Conservation (phyloP, 2,329 filamentous ascomycete species). For the Nemania serpens region DNA sequence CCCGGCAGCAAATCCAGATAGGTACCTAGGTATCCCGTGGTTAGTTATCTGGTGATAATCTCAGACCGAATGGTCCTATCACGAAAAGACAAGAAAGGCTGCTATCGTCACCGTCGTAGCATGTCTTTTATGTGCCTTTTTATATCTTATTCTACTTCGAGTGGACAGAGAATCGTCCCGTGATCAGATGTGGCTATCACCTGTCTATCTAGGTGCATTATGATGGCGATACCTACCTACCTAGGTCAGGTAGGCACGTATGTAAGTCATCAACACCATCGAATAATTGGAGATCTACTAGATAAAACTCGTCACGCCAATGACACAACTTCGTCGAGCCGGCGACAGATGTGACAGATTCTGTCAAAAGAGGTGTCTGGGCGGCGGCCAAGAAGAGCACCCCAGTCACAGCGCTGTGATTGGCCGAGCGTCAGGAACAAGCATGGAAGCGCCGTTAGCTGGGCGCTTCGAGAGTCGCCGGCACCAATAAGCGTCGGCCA, state of each 20-base stretch:
- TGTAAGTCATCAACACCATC: not conserved
- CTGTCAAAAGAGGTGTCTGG: constrained; percentile 22
- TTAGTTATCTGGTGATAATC: no score
- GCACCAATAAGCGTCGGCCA: constrained; percentile 31
- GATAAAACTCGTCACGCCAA: constrained; percentile 24
- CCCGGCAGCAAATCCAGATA: no score
- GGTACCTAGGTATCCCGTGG: no score
- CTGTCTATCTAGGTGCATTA: not conserved
- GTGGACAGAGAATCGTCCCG: not conserved
- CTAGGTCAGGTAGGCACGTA: not conserved
- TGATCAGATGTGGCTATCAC: not conserved
- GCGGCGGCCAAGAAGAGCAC: constrained; percentile 26
- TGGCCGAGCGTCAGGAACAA: constrained; percentile 13
- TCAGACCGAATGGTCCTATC: no score
- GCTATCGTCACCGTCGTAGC: no score
- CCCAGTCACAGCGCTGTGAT: constrained; percentile 30
- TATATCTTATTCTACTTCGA: not conserved
- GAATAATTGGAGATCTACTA: not conserved
- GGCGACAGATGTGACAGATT: constrained; percentile 37
- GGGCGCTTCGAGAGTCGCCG: constrained; percentile 34
- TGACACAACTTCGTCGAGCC: constrained; percentile 4
- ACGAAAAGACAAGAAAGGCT: no score
- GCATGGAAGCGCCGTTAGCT: constrained; percentile 26
- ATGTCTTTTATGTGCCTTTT: not conserved
- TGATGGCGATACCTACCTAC: not conserved